phyloP scores from a whole-genome alignment of 2,329 filamentous ascomycete genomes.

The Fusarium vanettenii region DNA sequence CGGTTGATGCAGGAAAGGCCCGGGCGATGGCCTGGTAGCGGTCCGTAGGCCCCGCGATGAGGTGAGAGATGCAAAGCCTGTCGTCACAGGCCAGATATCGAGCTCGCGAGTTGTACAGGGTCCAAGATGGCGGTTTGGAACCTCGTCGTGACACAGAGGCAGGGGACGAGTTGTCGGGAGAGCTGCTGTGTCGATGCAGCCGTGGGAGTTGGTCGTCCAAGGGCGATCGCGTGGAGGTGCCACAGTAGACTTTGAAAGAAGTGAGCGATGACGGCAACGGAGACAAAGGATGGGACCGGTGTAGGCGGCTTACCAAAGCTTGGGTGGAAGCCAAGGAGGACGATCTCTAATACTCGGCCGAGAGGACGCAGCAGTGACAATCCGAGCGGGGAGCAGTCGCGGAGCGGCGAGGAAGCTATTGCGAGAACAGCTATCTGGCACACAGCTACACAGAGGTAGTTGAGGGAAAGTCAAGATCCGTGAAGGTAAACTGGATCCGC shows the following conservation, averaged over 20 bases:
- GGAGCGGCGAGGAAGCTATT: conserved; percentile 31
- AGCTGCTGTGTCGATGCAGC: conserved; percentile 33
- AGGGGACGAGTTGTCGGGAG: conserved; percentile 27
- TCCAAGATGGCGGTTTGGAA: conserved; percentile 32
- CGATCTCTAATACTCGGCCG: conserved; percentile 19
- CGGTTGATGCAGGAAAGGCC: conserved; percentile 10
- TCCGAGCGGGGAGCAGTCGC: conserved; percentile 25
- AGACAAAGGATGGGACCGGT: conserved; percentile 36
- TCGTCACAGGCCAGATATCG: conserved; percentile 28
- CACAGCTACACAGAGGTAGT: conserved; percentile 28
- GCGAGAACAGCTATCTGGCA: conserved; percentile 26
- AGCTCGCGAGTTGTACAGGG: conserved; percentile 38
- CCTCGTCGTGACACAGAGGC: conserved; percentile 36
- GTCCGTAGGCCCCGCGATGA: conserved; percentile 18
- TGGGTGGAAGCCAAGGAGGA: conserved; percentile 28
- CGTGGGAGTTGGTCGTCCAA: conserved; percentile 32
- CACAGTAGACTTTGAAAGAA: conserved; percentile 25
- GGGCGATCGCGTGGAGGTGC: conserved; percentile 34
- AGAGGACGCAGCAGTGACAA: conserved; percentile 17
- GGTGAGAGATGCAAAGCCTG: conserved; percentile 15
- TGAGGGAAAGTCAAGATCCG: conserved; percentile 38
- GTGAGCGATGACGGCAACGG: conserved; percentile 41
- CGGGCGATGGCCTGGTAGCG: conserved; percentile 10
- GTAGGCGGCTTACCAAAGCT: conserved; percentile 42
- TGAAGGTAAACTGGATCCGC: conserved; percentile 38